Evolutionary conservation across 768 basidiomycete genomes (phyloP).

Genomic region (Boletus rubescentipes): DNA sequence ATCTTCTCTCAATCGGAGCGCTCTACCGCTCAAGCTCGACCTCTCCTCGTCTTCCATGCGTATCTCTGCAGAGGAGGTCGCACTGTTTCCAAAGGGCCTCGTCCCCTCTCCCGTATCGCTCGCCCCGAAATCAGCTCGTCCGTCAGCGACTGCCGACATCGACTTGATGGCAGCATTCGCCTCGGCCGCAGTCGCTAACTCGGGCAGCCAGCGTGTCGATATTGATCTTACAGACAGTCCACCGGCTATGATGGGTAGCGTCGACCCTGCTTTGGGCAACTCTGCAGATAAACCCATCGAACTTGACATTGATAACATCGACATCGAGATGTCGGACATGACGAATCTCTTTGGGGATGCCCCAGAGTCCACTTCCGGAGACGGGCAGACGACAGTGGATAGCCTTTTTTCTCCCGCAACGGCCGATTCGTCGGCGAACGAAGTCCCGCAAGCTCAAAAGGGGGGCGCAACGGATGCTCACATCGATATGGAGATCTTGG

Average conservation of each 20-base stretch:
- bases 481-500: conserved; percentile 39
- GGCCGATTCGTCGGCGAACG: conserved; percentile 22
- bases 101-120: conserved; percentile 75
- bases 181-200: conserved; percentile 37
- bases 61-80: conserved; percentile 61
- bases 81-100: conserved; percentile 57
- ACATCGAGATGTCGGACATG: conserved; percentile 55
- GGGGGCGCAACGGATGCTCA: conserved; percentile 13
- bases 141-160: conserved; percentile 53
- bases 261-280: conserved; percentile 46
- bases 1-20: conserved; percentile 73
- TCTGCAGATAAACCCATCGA: conserved; percentile 83
- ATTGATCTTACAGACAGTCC: conserved; percentile 58
- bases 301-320: conserved; percentile 67
- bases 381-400: conserved; percentile 39
- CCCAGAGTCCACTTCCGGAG: conserved; percentile 35
- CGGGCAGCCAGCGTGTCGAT: conserved; percentile 37
- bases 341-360: conserved; percentile 56
- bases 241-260: conserved; percentile 20
- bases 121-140: conserved; percentile 75
- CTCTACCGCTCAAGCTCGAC: conserved; percentile 75
- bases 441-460: conserved; percentile 21
- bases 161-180: conserved; percentile 68
- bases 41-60: conserved; percentile 68
- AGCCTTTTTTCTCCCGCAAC: conserved; percentile 52